phyloP scores from a whole-genome alignment of 2,329 filamentous ascomycete species.

The Fusarium clavum region DNA sequence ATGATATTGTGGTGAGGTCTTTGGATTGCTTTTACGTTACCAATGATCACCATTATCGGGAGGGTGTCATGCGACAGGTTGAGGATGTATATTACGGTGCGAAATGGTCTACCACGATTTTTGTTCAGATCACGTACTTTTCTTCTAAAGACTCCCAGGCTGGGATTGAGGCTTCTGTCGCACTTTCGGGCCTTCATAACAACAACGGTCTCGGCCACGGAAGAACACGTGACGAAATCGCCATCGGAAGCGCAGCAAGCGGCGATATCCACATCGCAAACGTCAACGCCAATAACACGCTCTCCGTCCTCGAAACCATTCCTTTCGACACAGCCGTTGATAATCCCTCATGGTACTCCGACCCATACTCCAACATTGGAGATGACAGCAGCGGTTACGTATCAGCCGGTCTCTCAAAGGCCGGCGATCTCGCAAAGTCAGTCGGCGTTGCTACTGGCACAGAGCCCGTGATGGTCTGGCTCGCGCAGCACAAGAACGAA shows the following conservation, averaged over 20 bases:
- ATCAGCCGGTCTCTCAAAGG: slow-evolving; percentile 59
- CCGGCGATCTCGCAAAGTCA: slow-evolving; percentile 51
- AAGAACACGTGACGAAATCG: slow-evolving; percentile 53
- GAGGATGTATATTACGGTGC: slow-evolving; percentile 59
- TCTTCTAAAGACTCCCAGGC: slow-evolving; percentile 37
- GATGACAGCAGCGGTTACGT: slow-evolving; percentile 64
- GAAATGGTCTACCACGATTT: slow-evolving; percentile 63
- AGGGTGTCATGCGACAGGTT: slow-evolving; percentile 58
- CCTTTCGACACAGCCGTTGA: slow-evolving; percentile 61
- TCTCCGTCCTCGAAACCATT: slow-evolving; percentile 52
- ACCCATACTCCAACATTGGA: slow-evolving; percentile 58
- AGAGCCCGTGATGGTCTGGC: slow-evolving; percentile 62
- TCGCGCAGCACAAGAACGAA: slow-evolving; percentile 30
- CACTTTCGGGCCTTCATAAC: slow-evolving; percentile 59
- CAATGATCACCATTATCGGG: slow-evolving; percentile 68
- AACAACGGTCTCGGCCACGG: slow-evolving; percentile 69
- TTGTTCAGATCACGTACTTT: slow-evolving; percentile 52
- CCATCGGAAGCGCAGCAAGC: slow-evolving; percentile 57
- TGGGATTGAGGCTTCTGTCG: slow-evolving; percentile 53
- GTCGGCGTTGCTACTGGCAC: slow-evolving; percentile 51
- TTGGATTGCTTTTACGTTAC: slow-evolving; percentile 66
- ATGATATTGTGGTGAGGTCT: slow-evolving; percentile 64
- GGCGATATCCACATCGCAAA: slow-evolving; percentile 60
- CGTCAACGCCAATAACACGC: slow-evolving; percentile 35
- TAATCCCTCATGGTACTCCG: slow-evolving; percentile 69